Percentiles rank a stretch among this genome's conserved stretches.
These are phyloP conservation scores for Phytophthora brassicae DNA, from an alignment of 352 stramenopile species.

Conservation along the genomic window DNA sequence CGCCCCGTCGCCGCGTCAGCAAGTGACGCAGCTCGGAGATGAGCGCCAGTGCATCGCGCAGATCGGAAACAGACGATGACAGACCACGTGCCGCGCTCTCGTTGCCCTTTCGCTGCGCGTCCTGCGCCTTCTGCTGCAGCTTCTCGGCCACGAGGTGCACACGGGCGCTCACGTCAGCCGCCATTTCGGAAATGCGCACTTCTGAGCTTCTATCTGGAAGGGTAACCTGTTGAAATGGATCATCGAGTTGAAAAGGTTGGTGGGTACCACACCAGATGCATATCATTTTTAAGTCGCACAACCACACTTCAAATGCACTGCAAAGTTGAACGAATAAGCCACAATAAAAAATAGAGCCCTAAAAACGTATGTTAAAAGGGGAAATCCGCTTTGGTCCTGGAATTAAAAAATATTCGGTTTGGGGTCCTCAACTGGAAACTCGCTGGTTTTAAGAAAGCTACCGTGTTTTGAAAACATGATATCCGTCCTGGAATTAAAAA, in stretches of 20 bases:
- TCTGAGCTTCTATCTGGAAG: too few species aligned
- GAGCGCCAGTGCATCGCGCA: slow-evolving; percentile 54
- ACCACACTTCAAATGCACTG: too few species aligned
- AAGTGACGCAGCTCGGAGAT: slow-evolving; percentile 61
- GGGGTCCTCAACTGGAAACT: too few species aligned
- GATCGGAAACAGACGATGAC: slow-evolving; percentile 47
- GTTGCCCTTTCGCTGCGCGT: slow-evolving; percentile 67
- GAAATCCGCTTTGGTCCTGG: too few species aligned
- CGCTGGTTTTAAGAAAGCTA: too few species aligned
- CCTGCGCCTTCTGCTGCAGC: slow-evolving; percentile 64
- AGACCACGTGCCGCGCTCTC: slow-evolving; percentile 47
- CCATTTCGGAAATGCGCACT: slow-evolving; percentile 23
- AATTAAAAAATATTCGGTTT: too few species aligned
- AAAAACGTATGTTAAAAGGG: too few species aligned
- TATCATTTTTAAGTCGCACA: too few species aligned
- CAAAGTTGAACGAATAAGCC: too few species aligned
- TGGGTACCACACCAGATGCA: neutral
- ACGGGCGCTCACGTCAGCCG: slow-evolving; percentile 57
- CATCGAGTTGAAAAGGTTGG: neutral
- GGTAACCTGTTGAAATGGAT: neutral
- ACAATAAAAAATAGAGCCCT: too few species aligned
- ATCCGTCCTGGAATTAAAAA: too few species aligned
- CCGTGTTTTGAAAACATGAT: too few species aligned
- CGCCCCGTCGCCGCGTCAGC: slow-evolving; percentile 29
- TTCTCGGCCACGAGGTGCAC: slow-evolving; percentile 80